Conservation (phyloP, 1,284 basidiomycete genomes). For the Garcileccinum viscosum region DNA sequence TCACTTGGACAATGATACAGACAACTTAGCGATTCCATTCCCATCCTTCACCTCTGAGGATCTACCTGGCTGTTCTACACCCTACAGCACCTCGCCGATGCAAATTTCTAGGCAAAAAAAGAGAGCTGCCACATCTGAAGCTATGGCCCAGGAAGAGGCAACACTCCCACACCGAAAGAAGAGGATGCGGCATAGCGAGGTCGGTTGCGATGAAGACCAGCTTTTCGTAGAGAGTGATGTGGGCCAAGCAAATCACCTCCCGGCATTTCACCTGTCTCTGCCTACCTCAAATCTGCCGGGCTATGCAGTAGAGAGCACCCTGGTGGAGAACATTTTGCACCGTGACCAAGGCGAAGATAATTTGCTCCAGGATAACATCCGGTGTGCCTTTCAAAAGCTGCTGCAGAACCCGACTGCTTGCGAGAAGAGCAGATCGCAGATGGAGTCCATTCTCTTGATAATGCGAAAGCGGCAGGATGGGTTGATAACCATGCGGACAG, state of each 20-base stretch:
- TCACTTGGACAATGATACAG: background rate
- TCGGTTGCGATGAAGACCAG: background rate
- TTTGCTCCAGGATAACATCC: background rate
- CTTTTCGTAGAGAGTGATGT: background rate
- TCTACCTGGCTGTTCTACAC: too few species aligned
- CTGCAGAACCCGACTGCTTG: background rate
- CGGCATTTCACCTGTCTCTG: background rate
- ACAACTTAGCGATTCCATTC: background rate
- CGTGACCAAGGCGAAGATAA: background rate
- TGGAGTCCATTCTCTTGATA: background rate
- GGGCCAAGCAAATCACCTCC: background rate
- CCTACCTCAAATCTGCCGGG: background rate
- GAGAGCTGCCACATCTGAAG: background rate
- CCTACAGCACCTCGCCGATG: too few species aligned
- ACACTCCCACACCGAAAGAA: background rate
- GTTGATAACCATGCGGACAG: background rate
- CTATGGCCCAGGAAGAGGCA: background rate
- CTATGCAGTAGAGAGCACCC: background rate
- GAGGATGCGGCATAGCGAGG: background rate
- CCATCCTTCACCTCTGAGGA: background rate
- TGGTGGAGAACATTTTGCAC: too few species aligned
- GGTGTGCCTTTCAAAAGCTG: background rate
- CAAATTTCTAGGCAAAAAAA: background rate
- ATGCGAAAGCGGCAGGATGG: background rate
- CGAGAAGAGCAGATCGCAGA: background rate